Percentiles rank a stretch among this genome's conserved stretches.
phyloP scores from a whole-genome alignment of 2,329 filamentous ascomycete genomes.

The Talaromyces sp. region DNA sequence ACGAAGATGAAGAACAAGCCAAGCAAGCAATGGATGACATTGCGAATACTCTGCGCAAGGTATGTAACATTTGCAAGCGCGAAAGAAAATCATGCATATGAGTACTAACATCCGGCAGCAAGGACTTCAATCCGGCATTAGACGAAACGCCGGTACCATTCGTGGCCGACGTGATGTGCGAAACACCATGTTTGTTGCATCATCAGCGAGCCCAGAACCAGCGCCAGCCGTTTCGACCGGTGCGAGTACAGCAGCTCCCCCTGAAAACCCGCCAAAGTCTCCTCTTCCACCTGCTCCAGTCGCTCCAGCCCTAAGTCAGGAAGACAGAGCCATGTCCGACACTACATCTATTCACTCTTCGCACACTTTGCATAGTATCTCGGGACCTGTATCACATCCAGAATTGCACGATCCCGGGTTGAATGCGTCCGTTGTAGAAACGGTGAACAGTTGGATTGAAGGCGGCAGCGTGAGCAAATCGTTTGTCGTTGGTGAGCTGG shows the following conservation, averaged over 20 bases:
- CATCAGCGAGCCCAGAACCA: constrained; percentile 17
- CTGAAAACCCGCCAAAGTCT: constrained; percentile 7
- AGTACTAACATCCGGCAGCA: constrained; percentile 27
- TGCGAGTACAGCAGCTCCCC: not conserved
- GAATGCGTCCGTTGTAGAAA: constrained; percentile 86
- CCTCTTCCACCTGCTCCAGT: constrained; percentile 21
- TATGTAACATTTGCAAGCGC: constrained; percentile 19
- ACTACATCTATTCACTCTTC: constrained; percentile 88
- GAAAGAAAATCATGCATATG: not conserved
- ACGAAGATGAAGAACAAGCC: constrained; percentile 46
- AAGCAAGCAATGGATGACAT: constrained; percentile 44
- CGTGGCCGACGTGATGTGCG: constrained; percentile 86
- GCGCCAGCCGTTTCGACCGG: constrained; percentile 1
- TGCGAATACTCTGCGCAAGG: constrained; percentile 44
- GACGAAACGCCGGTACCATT: constrained; percentile 68
- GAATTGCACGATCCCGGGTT: constrained; percentile 76
- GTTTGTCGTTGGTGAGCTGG: constrained; percentile 81
- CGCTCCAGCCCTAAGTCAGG: constrained; percentile 45
- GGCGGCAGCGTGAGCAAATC: constrained; percentile 65
- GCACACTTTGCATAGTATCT: constrained; percentile 66
- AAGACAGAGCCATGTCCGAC: constrained; percentile 70
- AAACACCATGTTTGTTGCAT: constrained; percentile 55
- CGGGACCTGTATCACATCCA: constrained; percentile 69
- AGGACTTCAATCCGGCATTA: constrained; percentile 49
- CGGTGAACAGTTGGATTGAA: constrained; percentile 79